phyloP scores from a whole-genome alignment of 2,329 filamentous ascomycete species.

The Bipolaris oryzae region DNA sequence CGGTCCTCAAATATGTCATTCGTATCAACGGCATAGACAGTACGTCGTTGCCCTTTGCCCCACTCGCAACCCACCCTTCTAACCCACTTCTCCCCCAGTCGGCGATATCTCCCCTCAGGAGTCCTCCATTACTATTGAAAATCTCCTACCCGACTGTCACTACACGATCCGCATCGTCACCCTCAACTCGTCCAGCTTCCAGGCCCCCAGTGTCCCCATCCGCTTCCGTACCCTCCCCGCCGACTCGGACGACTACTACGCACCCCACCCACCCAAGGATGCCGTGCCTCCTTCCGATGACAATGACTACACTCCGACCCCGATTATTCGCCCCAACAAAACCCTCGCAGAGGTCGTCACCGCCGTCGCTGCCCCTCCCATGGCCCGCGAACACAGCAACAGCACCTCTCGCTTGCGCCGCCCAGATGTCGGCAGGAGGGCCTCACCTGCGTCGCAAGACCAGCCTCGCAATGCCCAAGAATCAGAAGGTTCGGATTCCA shows the following conservation, averaged over 20 bases:
- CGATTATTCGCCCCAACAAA: conserved; percentile 60
- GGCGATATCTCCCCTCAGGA: conserved; percentile 83
- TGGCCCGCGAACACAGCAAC: conserved; percentile 69
- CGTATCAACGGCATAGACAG: conserved; percentile 93
- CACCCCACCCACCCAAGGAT: conserved; percentile 60
- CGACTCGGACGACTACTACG: conserved; percentile 53
- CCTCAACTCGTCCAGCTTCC: conserved; percentile 89
- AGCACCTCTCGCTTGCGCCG: conserved; percentile 63
- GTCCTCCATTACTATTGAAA: conserved; percentile 88
- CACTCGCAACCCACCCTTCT: conserved; percentile 13
- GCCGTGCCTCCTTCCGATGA: conserved; percentile 39
- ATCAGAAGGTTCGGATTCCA: conserved; percentile 47
- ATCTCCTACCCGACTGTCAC: conserved; percentile 82
- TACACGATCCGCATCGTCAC: conserved; percentile 95
- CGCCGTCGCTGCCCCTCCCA: conserved; percentile 64
- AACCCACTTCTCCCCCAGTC: conserved; percentile 57
- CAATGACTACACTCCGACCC: conserved; percentile 58
- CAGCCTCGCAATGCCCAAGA: conserved; percentile 46
- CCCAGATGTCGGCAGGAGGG: conserved; percentile 73
- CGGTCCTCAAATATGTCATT: conserved; percentile 85
- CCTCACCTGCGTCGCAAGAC: conserved; percentile 67
- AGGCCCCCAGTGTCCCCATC: conserved; percentile 84
- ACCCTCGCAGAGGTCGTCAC: conserved; percentile 65
- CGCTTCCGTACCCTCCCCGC: conserved; percentile 72
- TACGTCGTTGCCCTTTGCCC: conserved; percentile 52